Base-by-base conservation (phyloP, 2,329 filamentous ascomycete genomes). In the Plenodomus tracheiphilus region DNA sequence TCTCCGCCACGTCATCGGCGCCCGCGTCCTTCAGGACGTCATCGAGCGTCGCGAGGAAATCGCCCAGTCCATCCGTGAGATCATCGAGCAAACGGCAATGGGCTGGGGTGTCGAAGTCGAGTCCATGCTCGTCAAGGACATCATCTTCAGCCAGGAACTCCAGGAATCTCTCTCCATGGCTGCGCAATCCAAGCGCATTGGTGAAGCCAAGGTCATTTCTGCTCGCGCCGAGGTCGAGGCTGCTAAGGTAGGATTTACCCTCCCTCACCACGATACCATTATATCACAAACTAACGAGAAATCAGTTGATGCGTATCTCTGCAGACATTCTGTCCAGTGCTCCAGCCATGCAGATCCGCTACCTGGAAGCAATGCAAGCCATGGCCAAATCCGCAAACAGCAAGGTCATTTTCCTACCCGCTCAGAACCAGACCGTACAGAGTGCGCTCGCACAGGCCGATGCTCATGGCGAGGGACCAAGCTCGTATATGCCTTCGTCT, bases 51-150 rank as follows among this genome's bases (percentile, higher is more conserved):
- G 94, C 50, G 94, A 99, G 77, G 94, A 99, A 76, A 88, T 99
- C 62, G 94, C 94, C 1, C 87, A 92, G 75, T 94, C 88, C 49
- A 97, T 97, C 55, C 86, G 91, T 55, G 93, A 97, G 75, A 97
- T 97, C 64, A 97, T 99, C 64, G 94, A 97, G 70, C 92, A 97
- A 62, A 94, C 96, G 1, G 93, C 94, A 5, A 79, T 84, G 10
- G 91, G 90, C 53, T 99, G 94, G 94, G 94, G 94, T 76, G 93
- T 96, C 7, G 85, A 90, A 69, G 94, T 97, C 49, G 94, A 97
- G 81, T 92, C 87, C 68, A 99, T 99, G 93, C 85, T 99, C 61
- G 93, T 99, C 83, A 97, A 99, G 79, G 94, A 99, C 75, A 96
- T 99, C 70, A 89, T 97, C 72, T 99, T 99, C 84, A 91, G 86